Base-by-base conservation (phyloP, 75 land plant genomes). In the Chamaecyparis obtusa region DNA sequence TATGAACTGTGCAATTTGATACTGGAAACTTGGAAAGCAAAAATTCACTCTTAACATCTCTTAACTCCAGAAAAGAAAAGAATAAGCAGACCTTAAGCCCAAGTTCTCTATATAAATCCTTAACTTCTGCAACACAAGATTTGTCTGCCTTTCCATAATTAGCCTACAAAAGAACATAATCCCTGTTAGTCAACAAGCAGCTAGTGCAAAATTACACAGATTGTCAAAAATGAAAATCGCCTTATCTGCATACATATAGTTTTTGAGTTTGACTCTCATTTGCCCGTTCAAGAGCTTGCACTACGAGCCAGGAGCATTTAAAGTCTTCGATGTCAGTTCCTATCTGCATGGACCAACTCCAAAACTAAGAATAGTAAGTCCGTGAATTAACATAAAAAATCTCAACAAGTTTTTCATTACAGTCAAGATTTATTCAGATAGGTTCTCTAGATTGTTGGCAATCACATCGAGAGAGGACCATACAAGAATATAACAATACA, bases 301-400 rank as follows among this genome's bases (percentile, higher is more conserved):
- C 99, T 51, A 98, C 94, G 87, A 98, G 83, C 99, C 99, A 98
- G 83, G 99, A 98, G 89, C 99, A 98, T 87, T 98, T 98, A n/a
- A 92, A 96, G 87, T 98, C 99, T 90, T 98, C 99, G 72, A 98
- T 98, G 69, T 98, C 99, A 9, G 99, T 98, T 80, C 99, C 99
- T 91, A 98, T 92, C 99, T 98, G 87, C 85, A 84, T 49, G 41
- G 17, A 75, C 41, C 36, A 57, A 83, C 41, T 78, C n/a, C 24
- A 78, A 39, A 78, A 37, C 8, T 21, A 78, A n/a, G 41, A 39
- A 21, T 10, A 24, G 46, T 78, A 1, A 78, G 81, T 78, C 17
- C 2, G 39, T 78, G 27, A 76, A 37, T 77, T 77, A 77, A 39
- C 24, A 78, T 78, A 1, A 11, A 37, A 78, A 78, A 9, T 39